Percentiles rank a stretch among this genome's conserved stretches.
Evolutionary conservation across 129 eudicot species (phyloP).

Genomic region (Lonicera japonica): DNA sequence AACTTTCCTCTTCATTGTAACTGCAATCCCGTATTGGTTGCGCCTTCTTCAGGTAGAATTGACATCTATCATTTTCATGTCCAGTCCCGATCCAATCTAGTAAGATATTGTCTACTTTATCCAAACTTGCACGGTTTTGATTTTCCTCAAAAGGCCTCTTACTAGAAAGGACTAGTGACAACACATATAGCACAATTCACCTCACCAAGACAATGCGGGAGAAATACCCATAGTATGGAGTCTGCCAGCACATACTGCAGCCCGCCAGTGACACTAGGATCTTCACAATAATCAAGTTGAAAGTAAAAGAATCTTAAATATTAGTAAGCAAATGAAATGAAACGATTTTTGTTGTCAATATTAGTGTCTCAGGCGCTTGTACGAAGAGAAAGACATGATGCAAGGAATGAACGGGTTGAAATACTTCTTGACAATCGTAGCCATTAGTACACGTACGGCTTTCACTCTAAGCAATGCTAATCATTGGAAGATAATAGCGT

Average conservation of each 20-base stretch:
- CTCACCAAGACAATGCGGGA: no score
- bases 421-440: conserved; percentile 12
- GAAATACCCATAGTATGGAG: no score
- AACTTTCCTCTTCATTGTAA: conserved; percentile 5
- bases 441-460: conserved; percentile 10
- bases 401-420: conserved; percentile 11
- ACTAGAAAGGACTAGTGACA: background rate
- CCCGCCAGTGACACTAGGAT: no score
- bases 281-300: no score
- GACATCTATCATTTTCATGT: background rate
- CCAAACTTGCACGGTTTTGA: background rate
- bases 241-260: no score
- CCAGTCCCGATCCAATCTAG: no score
- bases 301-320: no score
- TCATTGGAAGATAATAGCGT: background rate
- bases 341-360: background rate
- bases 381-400: conserved; percentile 13
- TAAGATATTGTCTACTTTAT: no score
- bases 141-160: background rate
- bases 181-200: background rate
- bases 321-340: background rate
- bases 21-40: conserved; percentile 11
- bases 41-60: conserved; percentile 16
- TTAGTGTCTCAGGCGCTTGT: conserved; percentile 16
- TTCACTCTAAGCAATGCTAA: background rate